These are phyloP conservation scores for Coniferiporia weirii DNA, from an alignment of 1,284 basidiomycete species.

Conservation along the genomic window DNA sequence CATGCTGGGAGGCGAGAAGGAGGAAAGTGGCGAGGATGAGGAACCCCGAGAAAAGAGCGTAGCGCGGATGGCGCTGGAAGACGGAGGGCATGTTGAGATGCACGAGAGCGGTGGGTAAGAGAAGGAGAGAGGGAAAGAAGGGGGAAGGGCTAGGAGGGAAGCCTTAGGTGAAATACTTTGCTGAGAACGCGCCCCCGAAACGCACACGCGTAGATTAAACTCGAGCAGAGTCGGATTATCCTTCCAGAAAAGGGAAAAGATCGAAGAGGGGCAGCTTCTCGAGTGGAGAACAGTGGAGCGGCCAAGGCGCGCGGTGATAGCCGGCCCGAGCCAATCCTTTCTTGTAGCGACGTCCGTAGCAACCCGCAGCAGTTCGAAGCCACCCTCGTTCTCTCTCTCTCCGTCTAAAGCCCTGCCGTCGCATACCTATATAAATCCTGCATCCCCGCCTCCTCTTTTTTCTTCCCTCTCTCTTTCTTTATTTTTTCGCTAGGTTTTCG, in stretches of 20 bases:
- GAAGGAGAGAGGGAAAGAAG: background rate
- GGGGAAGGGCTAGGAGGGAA: background rate
- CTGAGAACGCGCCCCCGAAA: background rate
- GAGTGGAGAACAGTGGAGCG: background rate
- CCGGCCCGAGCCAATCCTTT: background rate
- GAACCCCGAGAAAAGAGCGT: constrained; percentile 16
- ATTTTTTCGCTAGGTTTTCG: background rate
- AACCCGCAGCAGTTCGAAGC: background rate
- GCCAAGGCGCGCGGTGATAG: background rate
- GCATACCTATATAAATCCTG: too few relatives aligned
- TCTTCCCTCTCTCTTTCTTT: background rate
- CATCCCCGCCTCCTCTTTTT: background rate
- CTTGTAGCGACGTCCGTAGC: background rate
- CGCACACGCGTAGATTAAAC: background rate
- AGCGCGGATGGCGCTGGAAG: constrained; percentile 20
- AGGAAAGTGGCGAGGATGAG: constrained; percentile 18
- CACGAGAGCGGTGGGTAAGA: background rate
- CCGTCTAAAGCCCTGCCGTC: background rate
- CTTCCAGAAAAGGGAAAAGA: too few relatives aligned
- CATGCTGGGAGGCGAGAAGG: constrained; percentile 18
- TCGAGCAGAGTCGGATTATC: too few relatives aligned
- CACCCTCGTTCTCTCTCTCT: background rate
- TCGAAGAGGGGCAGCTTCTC: too few relatives aligned
- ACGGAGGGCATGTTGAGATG: constrained; percentile 17
- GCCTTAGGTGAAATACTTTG: background rate